Evolutionary conservation across 2,329 filamentous ascomycete species (phyloP).

Genomic region (Pseudonectria foliicola): DNA sequence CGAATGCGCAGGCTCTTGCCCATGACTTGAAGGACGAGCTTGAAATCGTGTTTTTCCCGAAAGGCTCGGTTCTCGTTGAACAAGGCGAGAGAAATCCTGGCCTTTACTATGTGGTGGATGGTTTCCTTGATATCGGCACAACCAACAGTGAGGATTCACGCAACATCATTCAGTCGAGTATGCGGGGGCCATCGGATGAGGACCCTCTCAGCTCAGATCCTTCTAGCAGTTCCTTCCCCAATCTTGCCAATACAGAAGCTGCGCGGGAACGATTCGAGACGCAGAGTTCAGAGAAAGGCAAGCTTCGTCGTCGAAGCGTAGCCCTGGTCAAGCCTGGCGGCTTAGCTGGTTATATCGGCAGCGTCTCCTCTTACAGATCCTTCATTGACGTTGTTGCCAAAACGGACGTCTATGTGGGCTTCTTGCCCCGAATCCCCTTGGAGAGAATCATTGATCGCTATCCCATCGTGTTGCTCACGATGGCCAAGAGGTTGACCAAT

Average conservation of each 20-base stretch:
- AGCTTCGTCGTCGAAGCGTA: slow-evolving; percentile 57
- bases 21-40: slow-evolving; percentile 86
- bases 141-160: slow-evolving; percentile 36
- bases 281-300: slow-evolving; percentile 41
- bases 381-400: slow-evolving; percentile 97
- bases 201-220: slow-evolving; percentile 14
- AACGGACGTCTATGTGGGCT: slow-evolving; percentile 96
- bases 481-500: slow-evolving; percentile 90
- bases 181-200: slow-evolving; percentile 14
- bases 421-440: slow-evolving; percentile 75
- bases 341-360: slow-evolving; percentile 88
- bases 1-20: slow-evolving; percentile 58
- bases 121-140: slow-evolving; percentile 91
- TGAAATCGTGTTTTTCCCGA: slow-evolving; percentile 95
- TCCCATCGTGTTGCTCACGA: slow-evolving; percentile 84
- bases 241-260: slow-evolving; percentile 19
- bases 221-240: slow-evolving; percentile 22
- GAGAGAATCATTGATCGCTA: slow-evolving; percentile 91
- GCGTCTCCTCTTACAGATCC: slow-evolving; percentile 88
- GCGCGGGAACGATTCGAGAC: slow-evolving; percentile 25
- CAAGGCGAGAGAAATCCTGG: slow-evolving; percentile 96
- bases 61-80: slow-evolving; percentile 89
- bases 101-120: slow-evolving; percentile 94
- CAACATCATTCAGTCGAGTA: slow-evolving; percentile 26
- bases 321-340: slow-evolving; percentile 92